Evolutionary conservation across 2,329 filamentous ascomycete species (phyloP).

Genomic region (Claviceps sp.): DNA sequence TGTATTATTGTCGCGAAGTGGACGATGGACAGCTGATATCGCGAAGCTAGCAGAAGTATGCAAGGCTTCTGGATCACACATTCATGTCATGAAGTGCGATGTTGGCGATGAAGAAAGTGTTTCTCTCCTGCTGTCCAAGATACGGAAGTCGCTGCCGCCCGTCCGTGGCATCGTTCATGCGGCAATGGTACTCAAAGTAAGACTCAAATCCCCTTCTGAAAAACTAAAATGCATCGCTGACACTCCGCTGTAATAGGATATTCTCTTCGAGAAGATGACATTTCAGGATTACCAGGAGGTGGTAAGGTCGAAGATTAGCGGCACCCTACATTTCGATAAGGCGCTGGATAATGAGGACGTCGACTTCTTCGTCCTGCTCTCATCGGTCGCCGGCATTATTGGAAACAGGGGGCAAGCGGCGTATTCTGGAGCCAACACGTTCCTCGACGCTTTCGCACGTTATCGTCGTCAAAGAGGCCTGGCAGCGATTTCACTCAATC

Average conservation of each 20-base stretch:
- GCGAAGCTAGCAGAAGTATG: constrained; percentile 26
- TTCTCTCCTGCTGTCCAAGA: constrained; percentile 12
- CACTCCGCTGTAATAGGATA: constrained; percentile 19
- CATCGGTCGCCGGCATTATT: constrained; percentile 35
- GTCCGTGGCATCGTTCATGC: constrained; percentile 31
- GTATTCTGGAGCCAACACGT: constrained; percentile 37
- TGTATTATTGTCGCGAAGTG: constrained; percentile 34
- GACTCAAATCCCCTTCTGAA: neutral
- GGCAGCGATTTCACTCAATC: constrained; percentile 34
- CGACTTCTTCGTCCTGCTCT: constrained; percentile 43
- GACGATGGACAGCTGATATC: constrained; percentile 25
- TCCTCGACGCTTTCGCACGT: constrained; percentile 20
- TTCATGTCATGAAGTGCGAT: constrained; percentile 35
- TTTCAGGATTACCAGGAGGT: constrained; percentile 33
- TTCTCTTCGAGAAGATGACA: constrained; percentile 40
- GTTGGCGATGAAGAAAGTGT: constrained; percentile 25
- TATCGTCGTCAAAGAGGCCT: constrained; percentile 26
- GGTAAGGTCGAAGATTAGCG: constrained; percentile 36
- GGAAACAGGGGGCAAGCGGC: constrained; percentile 38
- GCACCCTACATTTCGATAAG: constrained; percentile 40
- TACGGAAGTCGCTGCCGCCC: constrained; percentile 18
- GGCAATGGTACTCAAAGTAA: constrained; percentile 28
- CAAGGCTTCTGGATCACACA: constrained; percentile 23
- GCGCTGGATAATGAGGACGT: constrained; percentile 24
- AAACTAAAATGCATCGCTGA: neutral